Evolutionary conservation across 768 basidiomycete species (phyloP).

Genomic region (Boletellus ananas): DNA sequence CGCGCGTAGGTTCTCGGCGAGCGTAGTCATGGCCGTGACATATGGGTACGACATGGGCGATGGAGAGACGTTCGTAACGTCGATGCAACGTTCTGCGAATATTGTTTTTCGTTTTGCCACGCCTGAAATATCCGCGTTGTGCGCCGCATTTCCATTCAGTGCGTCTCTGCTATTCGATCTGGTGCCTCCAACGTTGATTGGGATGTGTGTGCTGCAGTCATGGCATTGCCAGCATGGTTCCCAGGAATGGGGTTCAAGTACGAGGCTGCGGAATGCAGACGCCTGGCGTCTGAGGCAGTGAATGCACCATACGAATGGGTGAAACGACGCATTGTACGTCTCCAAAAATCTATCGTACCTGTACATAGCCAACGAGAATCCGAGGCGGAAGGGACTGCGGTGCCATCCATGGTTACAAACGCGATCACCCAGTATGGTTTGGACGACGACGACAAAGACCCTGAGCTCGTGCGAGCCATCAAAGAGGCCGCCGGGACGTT

Average conservation of each 20-base stretch:
- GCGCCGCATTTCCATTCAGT: constrained; percentile 8
- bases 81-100: constrained; percentile 9
- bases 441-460: constrained; percentile 2
- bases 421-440: constrained; percentile 7
- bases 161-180: neutral
- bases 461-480: constrained; percentile 11
- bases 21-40: constrained; percentile 14
- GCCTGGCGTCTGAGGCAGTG: constrained; percentile 1
- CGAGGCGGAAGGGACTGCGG: constrained; percentile 5
- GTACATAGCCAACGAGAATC: neutral
- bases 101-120: constrained; percentile 1
- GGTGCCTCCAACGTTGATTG: neutral
- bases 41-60: constrained; percentile 12
- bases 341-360: neutral
- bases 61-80: constrained; percentile 1
- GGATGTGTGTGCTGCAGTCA: constrained; percentile 8
- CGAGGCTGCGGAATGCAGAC: constrained; percentile 9
- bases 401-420: constrained; percentile 15
- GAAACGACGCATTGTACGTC: constrained; percentile 5
- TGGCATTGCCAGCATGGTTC: constrained; percentile 20
- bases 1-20: constrained; percentile 2
- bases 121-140: constrained; percentile 2
- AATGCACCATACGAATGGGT: constrained; percentile 14
- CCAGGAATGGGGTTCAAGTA: constrained; percentile 25
- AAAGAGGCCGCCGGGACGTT: constrained; percentile 18